Percentiles rank a stretch among this genome's conserved stretches.
These are phyloP conservation scores for Blastobotrys peoriensis DNA, from an alignment of 805 yeast genomes.

Conservation along the genomic window DNA sequence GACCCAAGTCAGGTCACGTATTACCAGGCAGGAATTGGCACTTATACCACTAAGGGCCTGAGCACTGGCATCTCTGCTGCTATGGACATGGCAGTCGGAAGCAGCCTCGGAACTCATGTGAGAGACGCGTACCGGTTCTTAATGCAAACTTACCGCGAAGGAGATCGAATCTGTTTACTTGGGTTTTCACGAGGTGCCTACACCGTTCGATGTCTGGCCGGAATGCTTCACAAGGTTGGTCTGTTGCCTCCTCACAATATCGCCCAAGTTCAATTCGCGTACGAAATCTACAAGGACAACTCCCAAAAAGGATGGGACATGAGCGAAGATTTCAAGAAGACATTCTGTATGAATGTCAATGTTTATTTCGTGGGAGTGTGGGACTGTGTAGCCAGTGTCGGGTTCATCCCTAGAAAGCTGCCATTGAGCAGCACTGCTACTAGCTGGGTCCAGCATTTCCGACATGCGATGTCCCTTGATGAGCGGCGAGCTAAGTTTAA, in stretches of 20 bases:
- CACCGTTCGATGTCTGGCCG: conserved; percentile 55
- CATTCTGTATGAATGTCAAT: conserved; percentile 44
- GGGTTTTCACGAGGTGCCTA: conserved; percentile 64
- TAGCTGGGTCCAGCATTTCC: conserved; percentile 48
- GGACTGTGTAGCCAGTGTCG: conserved; percentile 65
- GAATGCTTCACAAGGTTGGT: conserved; percentile 60
- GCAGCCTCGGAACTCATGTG: conserved; percentile 48
- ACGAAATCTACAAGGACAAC: conserved; percentile 47
- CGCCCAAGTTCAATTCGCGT: conserved; percentile 50
- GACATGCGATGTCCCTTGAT: conserved; percentile 62
- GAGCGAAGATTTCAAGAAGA: conserved; percentile 39
- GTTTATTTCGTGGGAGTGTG: conserved; percentile 59
- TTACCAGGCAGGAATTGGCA: conserved; percentile 1
- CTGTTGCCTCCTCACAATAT: conserved; percentile 48
- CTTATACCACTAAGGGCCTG: background rate
- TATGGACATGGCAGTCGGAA: conserved; percentile 47
- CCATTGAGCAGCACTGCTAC: conserved; percentile 54
- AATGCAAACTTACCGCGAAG: conserved; percentile 41
- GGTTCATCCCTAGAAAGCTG: conserved; percentile 48
- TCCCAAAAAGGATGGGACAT: conserved; percentile 38
- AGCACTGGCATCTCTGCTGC: background rate
- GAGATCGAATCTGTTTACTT: conserved; percentile 50
- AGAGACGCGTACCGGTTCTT: conserved; percentile 50
- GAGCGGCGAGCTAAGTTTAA: conserved; percentile 60
- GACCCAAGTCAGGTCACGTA: background rate